These are phyloP conservation scores for Boletus eberwhitei DNA, from an alignment of 768 basidiomycete species.

Conservation along the genomic window DNA sequence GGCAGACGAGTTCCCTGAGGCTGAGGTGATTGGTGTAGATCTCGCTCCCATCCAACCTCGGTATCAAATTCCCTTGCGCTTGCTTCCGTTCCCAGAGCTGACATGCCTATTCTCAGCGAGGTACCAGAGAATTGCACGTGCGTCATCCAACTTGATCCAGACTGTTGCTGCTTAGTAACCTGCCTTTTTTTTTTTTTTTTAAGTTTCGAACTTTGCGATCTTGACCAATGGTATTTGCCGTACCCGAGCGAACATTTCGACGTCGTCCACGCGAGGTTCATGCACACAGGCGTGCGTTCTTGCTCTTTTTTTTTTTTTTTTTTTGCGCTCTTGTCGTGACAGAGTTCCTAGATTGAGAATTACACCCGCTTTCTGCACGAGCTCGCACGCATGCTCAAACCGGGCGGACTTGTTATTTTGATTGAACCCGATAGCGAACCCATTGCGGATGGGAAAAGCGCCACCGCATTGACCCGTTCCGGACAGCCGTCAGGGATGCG, in stretches of 20 bases:
- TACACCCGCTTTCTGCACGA: conserved; percentile 60
- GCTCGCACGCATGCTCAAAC: conserved; percentile 62
- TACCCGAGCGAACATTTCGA: conserved; percentile 64
- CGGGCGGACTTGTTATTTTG: conserved; percentile 65
- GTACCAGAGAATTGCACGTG: conserved; percentile 75
- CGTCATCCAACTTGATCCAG: conserved; percentile 27
- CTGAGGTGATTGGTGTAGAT: conserved; percentile 67
- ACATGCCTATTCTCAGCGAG: conserved; percentile 36
- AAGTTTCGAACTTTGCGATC: conserved; percentile 71
- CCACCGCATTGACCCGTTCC: conserved; percentile 33
- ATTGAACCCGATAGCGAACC: conserved; percentile 61
- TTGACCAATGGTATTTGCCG: conserved; percentile 57
- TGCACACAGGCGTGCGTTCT: conserved; percentile 53
- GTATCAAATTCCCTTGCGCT: conserved; percentile 34
- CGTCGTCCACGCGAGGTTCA: conserved; percentile 65
- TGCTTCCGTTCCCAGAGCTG: conserved; percentile 9
- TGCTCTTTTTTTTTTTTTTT: conserved; percentile 1
- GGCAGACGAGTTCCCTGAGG: conserved; percentile 67
- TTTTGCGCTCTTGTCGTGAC: conserved; percentile 1
- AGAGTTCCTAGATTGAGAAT: conserved; percentile 49
- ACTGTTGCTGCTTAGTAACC: conserved; percentile 3
- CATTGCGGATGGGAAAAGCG: conserved; percentile 42
- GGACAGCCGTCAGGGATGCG: conserved; percentile 38
- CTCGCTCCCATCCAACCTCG: conserved; percentile 71
- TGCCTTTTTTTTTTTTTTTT: not conserved